phyloP scores from a whole-genome alignment of 176 grass and related monocot species.

The Oryza brachyantha region DNA sequence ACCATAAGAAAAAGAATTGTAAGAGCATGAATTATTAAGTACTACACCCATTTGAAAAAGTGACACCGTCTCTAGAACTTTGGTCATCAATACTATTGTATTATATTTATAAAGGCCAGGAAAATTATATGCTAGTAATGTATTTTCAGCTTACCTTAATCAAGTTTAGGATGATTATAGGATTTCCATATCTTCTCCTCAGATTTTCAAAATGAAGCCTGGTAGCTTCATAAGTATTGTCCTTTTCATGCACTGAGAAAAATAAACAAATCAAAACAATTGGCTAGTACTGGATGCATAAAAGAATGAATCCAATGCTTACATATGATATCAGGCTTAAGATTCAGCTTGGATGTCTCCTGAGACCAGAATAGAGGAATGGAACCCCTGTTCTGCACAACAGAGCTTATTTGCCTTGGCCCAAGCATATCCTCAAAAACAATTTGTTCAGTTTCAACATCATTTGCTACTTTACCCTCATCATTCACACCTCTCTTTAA shows the following conservation, averaged over 20 bases:
- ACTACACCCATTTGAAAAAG: background rate
- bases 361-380: constrained; percentile 99
- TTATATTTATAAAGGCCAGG: background rate
- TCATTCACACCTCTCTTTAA: constrained; percentile 92
- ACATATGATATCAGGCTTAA: constrained; percentile 95
- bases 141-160: constrained; percentile 66
- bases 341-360: constrained; percentile 85
- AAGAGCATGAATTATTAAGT: constrained; percentile 20
- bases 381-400: constrained; percentile 97
- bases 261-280: constrained; percentile 1
- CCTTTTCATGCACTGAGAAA: constrained; percentile 57
- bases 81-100: background rate
- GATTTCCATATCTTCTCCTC: constrained; percentile 80
- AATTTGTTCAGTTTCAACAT: constrained; percentile 99
- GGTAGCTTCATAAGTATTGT: constrained; percentile 83
- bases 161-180: constrained; percentile 95
- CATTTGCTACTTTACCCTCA: constrained; percentile 91
- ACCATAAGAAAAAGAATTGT: constrained; percentile 18
- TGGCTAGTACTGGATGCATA: background rate
- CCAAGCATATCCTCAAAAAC: constrained; percentile 59
- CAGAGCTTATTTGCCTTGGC: constrained; percentile 76
- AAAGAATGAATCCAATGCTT: constrained; percentile 39
- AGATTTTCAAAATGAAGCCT: constrained; percentile 96
- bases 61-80: background rate
- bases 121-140: background rate